Evolutionary conservation across 2,329 filamentous ascomycete genomes (phyloP), one percentile per base, ranked within the genome.

Genomic region (Parastagonospora avenae): DNA sequence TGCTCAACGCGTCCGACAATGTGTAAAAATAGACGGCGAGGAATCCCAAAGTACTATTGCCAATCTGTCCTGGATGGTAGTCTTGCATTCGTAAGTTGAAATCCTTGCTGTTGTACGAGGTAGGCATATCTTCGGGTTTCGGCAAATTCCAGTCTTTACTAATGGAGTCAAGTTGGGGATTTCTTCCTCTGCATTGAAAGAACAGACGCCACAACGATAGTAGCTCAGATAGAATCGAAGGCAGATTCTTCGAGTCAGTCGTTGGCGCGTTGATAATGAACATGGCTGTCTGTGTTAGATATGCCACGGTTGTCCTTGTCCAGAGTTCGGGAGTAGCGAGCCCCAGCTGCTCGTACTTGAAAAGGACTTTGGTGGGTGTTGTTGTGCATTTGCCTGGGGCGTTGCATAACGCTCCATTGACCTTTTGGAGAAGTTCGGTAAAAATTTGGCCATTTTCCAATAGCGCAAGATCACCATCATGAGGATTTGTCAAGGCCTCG

Each of bases 121-220:
- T 15, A 1, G 46, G 48, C 4, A 62, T 50, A 24, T 56, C 35
- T 12, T 54, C 54, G 9, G 51, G 8, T 8, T 51, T 27, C n/a
- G 66, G 63, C 10, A 72, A 11, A 4, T 57, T 56, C 70, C 70
- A 73, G 4, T 64, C 50, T 2, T 50, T 19, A 27, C 45, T 62
- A 33, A 69, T 53, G 3, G 59, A 48, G 12, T 69, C 49, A 14
- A 69, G 27, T 8, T 57, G 19, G 7, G 50, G 48, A 14, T 52
- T 47, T 5, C 50, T 16, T 64, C 67, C 49, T 64, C 42, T 62
- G 42, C 59, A 64, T 40, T 72, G 68, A 43, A 73, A 71, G 48
- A 72, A 67, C 14, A 73, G 42, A 15, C 59, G 62, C 70, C 70
- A 74, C 7, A 73, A 47, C 4, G 67, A 66, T 8, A 71, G 32